A percentile compares a stretch with the other conserved stretches of the same genome.
Conservation (phyloP, 2,329 filamentous ascomycete species). For the Aurifilum marmelostoma region DNA sequence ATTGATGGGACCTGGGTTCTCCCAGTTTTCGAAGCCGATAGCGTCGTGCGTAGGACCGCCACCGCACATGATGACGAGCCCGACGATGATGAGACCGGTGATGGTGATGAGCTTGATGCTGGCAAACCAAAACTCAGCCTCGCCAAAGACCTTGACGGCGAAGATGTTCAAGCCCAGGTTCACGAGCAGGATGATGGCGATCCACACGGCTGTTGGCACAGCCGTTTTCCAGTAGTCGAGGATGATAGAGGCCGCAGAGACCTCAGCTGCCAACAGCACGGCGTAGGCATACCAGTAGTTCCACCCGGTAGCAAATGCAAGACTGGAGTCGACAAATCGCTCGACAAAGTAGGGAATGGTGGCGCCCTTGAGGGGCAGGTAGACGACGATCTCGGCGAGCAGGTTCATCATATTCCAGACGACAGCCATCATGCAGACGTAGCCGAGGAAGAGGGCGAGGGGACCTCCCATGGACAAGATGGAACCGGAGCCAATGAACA, state of each 20-base stretch:
- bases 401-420: slow-evolving; percentile 76
- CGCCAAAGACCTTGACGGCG: slow-evolving; percentile 28
- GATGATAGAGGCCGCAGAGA: slow-evolving; percentile 48
- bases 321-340: slow-evolving; percentile 67
- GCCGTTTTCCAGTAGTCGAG: slow-evolving; percentile 41
- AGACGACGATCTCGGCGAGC: slow-evolving; percentile 75
- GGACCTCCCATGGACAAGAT: slow-evolving; percentile 68
- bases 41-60: slow-evolving; percentile 22
- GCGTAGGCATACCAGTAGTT: slow-evolving; percentile 53
- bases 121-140: slow-evolving; percentile 34
- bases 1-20: slow-evolving; percentile 48
- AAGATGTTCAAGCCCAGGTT: slow-evolving; percentile 27
- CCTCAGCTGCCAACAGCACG: slow-evolving; percentile 51
- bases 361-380: slow-evolving; percentile 74
- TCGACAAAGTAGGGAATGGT: slow-evolving; percentile 75
- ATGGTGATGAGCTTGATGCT: slow-evolving; percentile 33
- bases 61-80: slow-evolving; percentile 29
- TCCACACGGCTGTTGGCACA: slow-evolving; percentile 27
- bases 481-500: slow-evolving; percentile 70
- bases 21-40: slow-evolving; percentile 44
- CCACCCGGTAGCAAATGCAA: slow-evolving; percentile 60
- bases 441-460: slow-evolving; percentile 68
- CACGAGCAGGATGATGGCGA: slow-evolving; percentile 27
- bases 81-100: slow-evolving; percentile 26
- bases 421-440: slow-evolving; percentile 70